Evolutionary conservation across 2,329 filamentous ascomycete genomes (phyloP).

Genomic region (Neofusicoccum sp.): DNA sequence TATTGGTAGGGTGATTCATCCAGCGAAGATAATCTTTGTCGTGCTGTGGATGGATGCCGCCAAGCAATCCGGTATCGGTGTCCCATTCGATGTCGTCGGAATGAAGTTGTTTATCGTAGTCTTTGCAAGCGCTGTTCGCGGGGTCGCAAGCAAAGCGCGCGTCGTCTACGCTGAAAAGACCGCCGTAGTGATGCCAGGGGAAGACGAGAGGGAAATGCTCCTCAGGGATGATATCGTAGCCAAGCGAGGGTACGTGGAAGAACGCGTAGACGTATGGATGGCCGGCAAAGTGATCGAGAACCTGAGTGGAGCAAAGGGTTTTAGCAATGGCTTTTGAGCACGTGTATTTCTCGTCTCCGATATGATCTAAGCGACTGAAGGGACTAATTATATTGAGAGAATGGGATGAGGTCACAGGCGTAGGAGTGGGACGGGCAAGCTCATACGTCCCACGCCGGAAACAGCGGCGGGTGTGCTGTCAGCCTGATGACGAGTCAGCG

Average conservation of each 20-base stretch:
- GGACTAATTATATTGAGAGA: background rate
- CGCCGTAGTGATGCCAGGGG: constrained; percentile 39
- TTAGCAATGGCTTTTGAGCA: constrained; percentile 27
- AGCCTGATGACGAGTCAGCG: constrained; percentile 26
- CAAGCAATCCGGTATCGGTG: constrained; percentile 28
- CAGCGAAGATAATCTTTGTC: constrained; percentile 13
- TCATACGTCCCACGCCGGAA: constrained; percentile 44
- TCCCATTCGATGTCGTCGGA: constrained; percentile 29
- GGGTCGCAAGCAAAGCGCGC: constrained; percentile 36
- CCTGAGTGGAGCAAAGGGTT: constrained; percentile 24
- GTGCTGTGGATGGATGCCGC: constrained; percentile 1
- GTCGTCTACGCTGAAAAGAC: constrained; percentile 37
- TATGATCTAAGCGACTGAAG: background rate
- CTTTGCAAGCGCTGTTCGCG: constrained; percentile 24
- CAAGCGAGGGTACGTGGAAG: constrained; percentile 35
- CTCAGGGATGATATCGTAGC: constrained; percentile 39
- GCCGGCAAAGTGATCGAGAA: constrained; percentile 37
- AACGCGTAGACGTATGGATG: constrained; percentile 39
- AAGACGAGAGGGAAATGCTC: constrained; percentile 38
- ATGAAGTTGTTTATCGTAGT: no score
- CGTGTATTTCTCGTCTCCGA: background rate
- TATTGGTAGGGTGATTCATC: background rate
- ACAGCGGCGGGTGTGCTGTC: constrained; percentile 36
- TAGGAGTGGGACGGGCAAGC: background rate
- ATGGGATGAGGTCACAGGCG: background rate